These are phyloP conservation scores for Penicillium fimorum DNA, from an alignment of 495 filamentous ascomycete genomes.

Conservation along the genomic window DNA sequence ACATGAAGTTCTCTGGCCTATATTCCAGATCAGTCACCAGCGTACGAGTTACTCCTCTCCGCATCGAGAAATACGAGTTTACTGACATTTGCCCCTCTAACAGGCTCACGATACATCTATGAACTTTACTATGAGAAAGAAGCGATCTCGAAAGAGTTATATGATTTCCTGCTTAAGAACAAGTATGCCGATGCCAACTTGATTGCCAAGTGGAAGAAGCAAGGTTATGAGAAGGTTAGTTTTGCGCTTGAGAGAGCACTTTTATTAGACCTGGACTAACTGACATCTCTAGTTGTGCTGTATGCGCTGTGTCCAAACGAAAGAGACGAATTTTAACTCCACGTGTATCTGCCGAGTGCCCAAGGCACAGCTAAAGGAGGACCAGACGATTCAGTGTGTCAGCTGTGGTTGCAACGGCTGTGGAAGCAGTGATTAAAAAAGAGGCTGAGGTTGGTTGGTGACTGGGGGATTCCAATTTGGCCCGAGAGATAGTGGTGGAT, in stretches of 20 bases:
- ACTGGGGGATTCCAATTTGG: neutral
- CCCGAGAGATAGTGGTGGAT: neutral
- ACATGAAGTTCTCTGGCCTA: conserved; percentile 90
- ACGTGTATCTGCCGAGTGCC: conserved; percentile 98
- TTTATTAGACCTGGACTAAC: conserved; percentile 13
- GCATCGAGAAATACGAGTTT: neutral
- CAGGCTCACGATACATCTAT: conserved; percentile 86
- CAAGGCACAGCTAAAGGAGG: conserved; percentile 85
- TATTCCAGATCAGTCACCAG: conserved; percentile 97
- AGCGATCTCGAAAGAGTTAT: conserved; percentile 84
- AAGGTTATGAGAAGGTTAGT: conserved; percentile 92
- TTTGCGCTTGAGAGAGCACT: neutral
- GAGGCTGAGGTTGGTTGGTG: neutral
- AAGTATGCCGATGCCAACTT: conserved; percentile 90
- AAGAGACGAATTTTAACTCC: conserved; percentile 97
- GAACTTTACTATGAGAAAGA: conserved; percentile 98
- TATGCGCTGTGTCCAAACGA: conserved; percentile 93
- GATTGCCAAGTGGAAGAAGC: conserved; percentile 99
- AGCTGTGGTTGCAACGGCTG: conserved; percentile 94
- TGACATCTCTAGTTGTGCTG: conserved; percentile 70
- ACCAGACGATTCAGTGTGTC: conserved; percentile 89
- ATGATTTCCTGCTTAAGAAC: conserved; percentile 97
- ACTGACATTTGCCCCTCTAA: neutral
- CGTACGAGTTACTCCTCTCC: conserved; percentile 48
- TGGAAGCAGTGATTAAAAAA: conserved; percentile 71